These are phyloP conservation scores for Gypsophila paniculata DNA, from an alignment of 179 eudicot genomes.

Conservation along the genomic window DNA sequence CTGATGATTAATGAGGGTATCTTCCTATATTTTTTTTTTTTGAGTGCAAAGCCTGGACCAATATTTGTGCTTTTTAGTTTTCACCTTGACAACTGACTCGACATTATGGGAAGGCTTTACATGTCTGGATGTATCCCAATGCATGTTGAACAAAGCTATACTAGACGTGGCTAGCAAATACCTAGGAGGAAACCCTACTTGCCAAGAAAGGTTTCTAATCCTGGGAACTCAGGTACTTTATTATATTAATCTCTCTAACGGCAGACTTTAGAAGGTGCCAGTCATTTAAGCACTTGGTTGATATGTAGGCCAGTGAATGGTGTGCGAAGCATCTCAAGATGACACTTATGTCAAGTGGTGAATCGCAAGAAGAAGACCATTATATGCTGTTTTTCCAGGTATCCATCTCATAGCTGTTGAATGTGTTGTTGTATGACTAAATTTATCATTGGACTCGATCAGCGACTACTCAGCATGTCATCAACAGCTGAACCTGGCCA, in stretches of 20 bases:
- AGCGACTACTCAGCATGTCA: slow-evolving; percentile 6
- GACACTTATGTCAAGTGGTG: slow-evolving; percentile 73
- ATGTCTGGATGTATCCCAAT: slow-evolving; percentile 83
- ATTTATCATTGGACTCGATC: neutral
- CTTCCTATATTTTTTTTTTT: neutral
- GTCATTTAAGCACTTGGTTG: slow-evolving; percentile 3
- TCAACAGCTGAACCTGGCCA: neutral
- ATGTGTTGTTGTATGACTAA: neutral
- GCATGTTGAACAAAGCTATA: slow-evolving; percentile 83
- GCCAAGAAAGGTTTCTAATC: slow-evolving; percentile 47
- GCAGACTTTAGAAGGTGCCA: neutral
- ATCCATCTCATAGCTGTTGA: slow-evolving; percentile 5
- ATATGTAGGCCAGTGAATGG: slow-evolving; percentile 72
- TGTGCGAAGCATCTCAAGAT: slow-evolving; percentile 82
- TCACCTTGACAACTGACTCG: slow-evolving; percentile 57
- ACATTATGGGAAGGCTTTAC: slow-evolving; percentile 92
- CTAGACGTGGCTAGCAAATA: slow-evolving; percentile 60
- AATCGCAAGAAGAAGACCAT: slow-evolving; percentile 87
- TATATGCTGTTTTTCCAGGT: slow-evolving; percentile 66
- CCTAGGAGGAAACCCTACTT: slow-evolving; percentile 44
- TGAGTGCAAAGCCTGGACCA: neutral
- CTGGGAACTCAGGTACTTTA: slow-evolving; percentile 67
- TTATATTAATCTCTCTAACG: slow-evolving; percentile 12
- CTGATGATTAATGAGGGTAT: neutral
- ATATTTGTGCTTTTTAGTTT: neutral